phyloP scores from a whole-genome alignment of 73 alveolate genomes.

The Symbiodinium natans region DNA sequence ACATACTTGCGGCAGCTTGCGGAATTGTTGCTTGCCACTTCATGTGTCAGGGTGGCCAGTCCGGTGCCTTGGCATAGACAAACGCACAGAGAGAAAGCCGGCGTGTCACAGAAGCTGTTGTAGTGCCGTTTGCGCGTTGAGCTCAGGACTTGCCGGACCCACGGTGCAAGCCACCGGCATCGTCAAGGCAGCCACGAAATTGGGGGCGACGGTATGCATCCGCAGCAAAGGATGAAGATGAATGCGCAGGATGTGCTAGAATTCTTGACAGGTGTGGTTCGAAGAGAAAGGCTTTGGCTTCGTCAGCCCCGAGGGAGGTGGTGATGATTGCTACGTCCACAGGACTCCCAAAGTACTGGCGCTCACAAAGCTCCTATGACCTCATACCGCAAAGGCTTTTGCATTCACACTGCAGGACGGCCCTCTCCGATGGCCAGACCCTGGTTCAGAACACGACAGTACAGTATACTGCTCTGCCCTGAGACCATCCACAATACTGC shows the following conservation, averaged over 20 bases:
- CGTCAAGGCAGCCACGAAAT: conserved; percentile 9
- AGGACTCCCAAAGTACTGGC: neutral
- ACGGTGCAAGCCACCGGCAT: conserved; percentile 44
- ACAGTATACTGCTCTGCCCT: conserved; percentile 6
- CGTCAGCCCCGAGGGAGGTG: conserved; percentile 69
- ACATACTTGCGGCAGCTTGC: no score
- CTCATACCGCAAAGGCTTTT: neutral
- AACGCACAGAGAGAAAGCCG: no score
- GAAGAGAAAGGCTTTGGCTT: conserved; percentile 86
- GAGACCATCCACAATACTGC: neutral
- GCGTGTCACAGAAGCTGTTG: no score
- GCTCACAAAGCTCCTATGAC: neutral
- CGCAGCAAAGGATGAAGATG: conserved; percentile 12
- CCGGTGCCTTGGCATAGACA: no score
- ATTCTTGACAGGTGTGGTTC: conserved; percentile 52
- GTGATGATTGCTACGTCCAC: conserved; percentile 87
- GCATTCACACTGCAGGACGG: conserved; percentile 22
- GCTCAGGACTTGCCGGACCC: conserved; percentile 62
- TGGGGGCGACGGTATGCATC: neutral
- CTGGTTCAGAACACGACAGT: conserved; percentile 25
- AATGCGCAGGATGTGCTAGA: neutral
- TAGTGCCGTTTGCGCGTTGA: no score
- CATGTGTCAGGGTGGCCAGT: no score
- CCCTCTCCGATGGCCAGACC: conserved; percentile 78
- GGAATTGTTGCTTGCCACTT: no score